Percentiles rank a stretch among this genome's conserved stretches.
Conservation (phyloP, 805 yeast species). For the Pichia nanzhaoensis region DNA sequence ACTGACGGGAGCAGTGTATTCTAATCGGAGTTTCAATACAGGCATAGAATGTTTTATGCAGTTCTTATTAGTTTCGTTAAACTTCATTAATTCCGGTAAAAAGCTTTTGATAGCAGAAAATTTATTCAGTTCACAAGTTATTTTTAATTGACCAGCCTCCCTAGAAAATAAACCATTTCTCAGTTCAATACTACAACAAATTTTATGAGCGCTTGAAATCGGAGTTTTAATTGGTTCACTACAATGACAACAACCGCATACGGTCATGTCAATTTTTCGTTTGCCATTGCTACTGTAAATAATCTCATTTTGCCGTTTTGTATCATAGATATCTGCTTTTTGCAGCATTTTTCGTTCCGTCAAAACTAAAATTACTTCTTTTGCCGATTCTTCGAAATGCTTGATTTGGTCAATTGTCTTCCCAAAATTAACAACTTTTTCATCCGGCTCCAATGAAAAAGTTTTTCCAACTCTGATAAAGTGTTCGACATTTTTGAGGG, state of each 20-base stretch:
- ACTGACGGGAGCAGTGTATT: neutral
- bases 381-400: slow-evolving; percentile 11
- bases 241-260: too few species aligned
- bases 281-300: slow-evolving; percentile 8
- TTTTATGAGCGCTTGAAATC: neutral
- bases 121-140: slow-evolving; percentile 1
- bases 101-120: slow-evolving; percentile 1
- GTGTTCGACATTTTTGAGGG: slow-evolving; percentile 15
- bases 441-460: neutral
- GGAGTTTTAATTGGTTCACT: too few species aligned
- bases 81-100: slow-evolving; percentile 4
- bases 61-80: neutral
- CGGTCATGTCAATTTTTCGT: neutral
- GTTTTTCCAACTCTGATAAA: slow-evolving; percentile 16
- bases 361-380: slow-evolving; percentile 8
- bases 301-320: slow-evolving; percentile 10
- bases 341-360: slow-evolving; percentile 9
- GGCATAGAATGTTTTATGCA: neutral
- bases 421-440: neutral
- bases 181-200: neutral
- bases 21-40: neutral
- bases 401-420: slow-evolving; percentile 12
- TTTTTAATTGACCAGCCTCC: slow-evolving; percentile 8
- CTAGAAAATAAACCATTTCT: slow-evolving; percentile 12
- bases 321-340: neutral